Conservation (phyloP, 73 alveolate species). For the Stentor coeruleus region DNA sequence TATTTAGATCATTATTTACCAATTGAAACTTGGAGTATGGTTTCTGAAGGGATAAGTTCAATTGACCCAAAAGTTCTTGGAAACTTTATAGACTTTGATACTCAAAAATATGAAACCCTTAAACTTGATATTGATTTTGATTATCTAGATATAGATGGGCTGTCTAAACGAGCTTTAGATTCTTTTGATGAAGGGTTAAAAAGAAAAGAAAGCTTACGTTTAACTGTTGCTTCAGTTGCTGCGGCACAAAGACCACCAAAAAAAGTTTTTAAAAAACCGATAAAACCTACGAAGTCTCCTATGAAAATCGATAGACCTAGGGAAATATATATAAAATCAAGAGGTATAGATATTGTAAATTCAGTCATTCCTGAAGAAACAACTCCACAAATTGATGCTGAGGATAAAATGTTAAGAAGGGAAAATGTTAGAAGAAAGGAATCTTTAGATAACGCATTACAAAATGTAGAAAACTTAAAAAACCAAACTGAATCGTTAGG, state of each 20-base stretch:
- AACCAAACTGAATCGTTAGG: too few species aligned
- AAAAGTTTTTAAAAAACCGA: too few species aligned
- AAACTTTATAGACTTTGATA: background rate
- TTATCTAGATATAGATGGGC: background rate
- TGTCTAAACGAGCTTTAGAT: background rate
- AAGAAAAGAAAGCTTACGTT: background rate
- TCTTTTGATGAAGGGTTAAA: background rate
- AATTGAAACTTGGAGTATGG: background rate
- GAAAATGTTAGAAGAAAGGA: too few species aligned
- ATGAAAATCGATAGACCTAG: too few species aligned
- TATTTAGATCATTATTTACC: background rate
- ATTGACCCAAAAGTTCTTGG: background rate
- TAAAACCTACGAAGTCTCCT: too few species aligned
- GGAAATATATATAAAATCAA: too few species aligned
- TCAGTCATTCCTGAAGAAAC: conserved; percentile 79
- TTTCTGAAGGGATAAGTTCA: background rate
- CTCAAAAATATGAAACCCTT: background rate
- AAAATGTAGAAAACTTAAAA: too few species aligned
- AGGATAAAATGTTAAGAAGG: too few species aligned
- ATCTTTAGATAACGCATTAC: too few species aligned
- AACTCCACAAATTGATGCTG: conserved; percentile 69
- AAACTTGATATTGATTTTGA: background rate
- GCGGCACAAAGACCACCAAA: background rate
- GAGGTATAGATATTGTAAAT: too few species aligned
- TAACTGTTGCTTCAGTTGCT: background rate